phyloP scores from a whole-genome alignment of 2,329 filamentous ascomycete genomes.

The Claviceps sp. region DNA sequence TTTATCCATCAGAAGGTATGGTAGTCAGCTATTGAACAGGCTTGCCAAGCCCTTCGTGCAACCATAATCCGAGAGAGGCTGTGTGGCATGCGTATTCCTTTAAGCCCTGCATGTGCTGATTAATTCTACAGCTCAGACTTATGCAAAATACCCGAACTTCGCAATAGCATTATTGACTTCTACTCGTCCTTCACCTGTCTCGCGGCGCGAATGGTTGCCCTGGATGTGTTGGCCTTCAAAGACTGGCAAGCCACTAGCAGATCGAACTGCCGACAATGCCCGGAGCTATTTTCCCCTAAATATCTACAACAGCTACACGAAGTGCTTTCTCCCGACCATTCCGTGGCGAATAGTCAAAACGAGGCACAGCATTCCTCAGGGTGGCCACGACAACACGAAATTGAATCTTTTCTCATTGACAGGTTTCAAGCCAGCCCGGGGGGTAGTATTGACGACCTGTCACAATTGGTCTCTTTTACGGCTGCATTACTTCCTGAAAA shows the following conservation, averaged over 20 bases:
- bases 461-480: conserved; percentile 27
- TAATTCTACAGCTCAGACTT: conserved; percentile 3
- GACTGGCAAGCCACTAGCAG: conserved; percentile 6
- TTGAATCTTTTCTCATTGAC: conserved; percentile 24
- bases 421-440: conserved; percentile 28
- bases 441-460: conserved; percentile 29
- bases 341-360: conserved; percentile 6
- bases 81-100: background rate
- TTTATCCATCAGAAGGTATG: conserved; percentile 27
- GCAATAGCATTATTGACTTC: conserved; percentile 19
- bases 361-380: conserved; percentile 5
- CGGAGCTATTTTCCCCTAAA: conserved; percentile 14
- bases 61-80: background rate
- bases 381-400: conserved; percentile 9
- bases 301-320: conserved; percentile 33
- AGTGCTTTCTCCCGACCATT: conserved; percentile 12
- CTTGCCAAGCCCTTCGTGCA: background rate
- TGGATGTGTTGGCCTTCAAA: conserved; percentile 25
- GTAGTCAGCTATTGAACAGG: background rate
- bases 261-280: conserved; percentile 6
- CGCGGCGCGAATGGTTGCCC: conserved; percentile 35
- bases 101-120: background rate
- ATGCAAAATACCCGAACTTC: conserved; percentile 14
- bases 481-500: conserved; percentile 28
- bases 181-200: conserved; percentile 33